A percentile compares a stretch with the other conserved stretches of the same genome.
phyloP scores from a whole-genome alignment of 805 yeast species.

The Kuraishia floccosa region DNA sequence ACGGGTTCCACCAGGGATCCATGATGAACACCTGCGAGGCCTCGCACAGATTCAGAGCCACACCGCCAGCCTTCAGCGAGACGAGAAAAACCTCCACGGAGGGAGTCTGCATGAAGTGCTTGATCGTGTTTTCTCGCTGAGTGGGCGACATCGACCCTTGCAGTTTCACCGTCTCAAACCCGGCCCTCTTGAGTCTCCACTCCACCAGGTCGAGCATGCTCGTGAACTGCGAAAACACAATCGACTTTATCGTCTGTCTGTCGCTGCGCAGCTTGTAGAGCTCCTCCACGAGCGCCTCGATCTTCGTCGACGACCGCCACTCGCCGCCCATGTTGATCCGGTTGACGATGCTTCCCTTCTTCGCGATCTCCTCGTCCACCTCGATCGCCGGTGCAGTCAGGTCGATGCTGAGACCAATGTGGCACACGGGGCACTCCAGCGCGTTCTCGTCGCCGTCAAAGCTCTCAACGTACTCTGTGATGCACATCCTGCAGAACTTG shows the following conservation, averaged over 20 bases:
- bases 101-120: slow-evolving; percentile 86
- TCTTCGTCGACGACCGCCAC: slow-evolving; percentile 94
- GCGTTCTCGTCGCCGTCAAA: slow-evolving; percentile 46
- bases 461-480: slow-evolving; percentile 81
- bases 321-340: slow-evolving; percentile 78
- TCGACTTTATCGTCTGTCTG: slow-evolving; percentile 81
- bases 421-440: slow-evolving; percentile 92
- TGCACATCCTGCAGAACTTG: slow-evolving; percentile 85
- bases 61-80: slow-evolving; percentile 97
- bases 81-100: slow-evolving; percentile 90
- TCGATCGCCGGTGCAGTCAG: slow-evolving; percentile 77
- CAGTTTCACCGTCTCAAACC: slow-evolving; percentile 85
- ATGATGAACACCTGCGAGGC: slow-evolving; percentile 92
- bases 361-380: slow-evolving; percentile 43
- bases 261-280: slow-evolving; percentile 80
- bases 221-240: slow-evolving; percentile 95
- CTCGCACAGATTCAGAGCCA: slow-evolving; percentile 90
- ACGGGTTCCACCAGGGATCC: slow-evolving; percentile 99
- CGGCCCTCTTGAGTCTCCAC: slow-evolving; percentile 92
- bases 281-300: slow-evolving; percentile 93
- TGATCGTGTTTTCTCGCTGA: slow-evolving; percentile 86
- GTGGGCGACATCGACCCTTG: slow-evolving; percentile 97
- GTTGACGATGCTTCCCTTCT: slow-evolving; percentile 70
- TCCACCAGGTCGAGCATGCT: slow-evolving; percentile 93
- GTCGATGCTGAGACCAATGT: slow-evolving; percentile 85